phyloP scores from a whole-genome alignment of 306 rosid genomes.

The Pyrus communis region DNA sequence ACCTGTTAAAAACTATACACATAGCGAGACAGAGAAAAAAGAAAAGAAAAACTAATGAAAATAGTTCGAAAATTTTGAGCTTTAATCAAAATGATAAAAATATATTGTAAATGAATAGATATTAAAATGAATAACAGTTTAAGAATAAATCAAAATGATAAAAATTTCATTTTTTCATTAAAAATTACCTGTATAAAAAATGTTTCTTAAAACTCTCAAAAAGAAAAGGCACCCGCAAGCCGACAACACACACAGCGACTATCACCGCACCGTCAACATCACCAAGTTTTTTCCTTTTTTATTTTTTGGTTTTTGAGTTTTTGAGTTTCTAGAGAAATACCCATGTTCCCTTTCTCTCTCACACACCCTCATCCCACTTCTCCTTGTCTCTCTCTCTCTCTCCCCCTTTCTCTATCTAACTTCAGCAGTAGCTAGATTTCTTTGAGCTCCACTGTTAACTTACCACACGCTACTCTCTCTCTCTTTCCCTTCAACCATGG shows the following conservation, averaged over 20 bases:
- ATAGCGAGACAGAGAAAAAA: no score
- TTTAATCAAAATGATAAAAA: no score
- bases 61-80: no score
- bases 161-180: no score
- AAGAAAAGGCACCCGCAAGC: not conserved
- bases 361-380: not conserved
- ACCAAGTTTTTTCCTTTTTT: not conserved
- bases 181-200: rapidly evolving
- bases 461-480: slow-evolving; percentile 5
- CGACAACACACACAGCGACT: not conserved
- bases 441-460: not conserved
- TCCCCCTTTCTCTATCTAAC: not conserved
- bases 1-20: no score
- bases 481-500: slow-evolving; percentile 29
- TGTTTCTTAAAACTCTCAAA: no score
- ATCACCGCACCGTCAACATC: not conserved
- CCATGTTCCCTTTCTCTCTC: not conserved
- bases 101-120: no score
- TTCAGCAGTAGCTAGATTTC: slow-evolving; percentile 6
- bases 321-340: not conserved
- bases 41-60: no score
- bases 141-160: no score
- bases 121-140: no score
- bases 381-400: not conserved
- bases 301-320: not conserved